phyloP scores from a whole-genome alignment of 768 basidiomycete species.

The Lentinula raphanica region DNA sequence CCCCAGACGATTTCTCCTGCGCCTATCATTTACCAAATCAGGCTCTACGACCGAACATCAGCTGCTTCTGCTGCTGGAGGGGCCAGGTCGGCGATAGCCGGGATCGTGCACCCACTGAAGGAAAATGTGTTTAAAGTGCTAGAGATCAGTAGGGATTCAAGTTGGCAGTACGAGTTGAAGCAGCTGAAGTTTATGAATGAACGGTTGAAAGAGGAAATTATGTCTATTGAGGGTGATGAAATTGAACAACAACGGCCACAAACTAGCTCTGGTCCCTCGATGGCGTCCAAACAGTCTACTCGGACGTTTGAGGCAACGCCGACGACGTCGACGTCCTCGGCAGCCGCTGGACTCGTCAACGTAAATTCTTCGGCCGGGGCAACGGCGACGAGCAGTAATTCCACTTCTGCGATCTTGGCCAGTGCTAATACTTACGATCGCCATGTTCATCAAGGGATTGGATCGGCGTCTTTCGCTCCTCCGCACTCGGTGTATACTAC shows the following conservation, averaged over 20 bases:
- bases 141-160: constrained; percentile 58
- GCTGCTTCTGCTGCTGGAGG: neutral
- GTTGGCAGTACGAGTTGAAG: constrained; percentile 93
- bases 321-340: neutral
- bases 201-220: constrained; percentile 55
- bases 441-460: neutral
- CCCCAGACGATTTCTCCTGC: constrained; percentile 25
- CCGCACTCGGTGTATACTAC: neutral
- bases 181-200: constrained; percentile 73
- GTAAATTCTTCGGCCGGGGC: neutral
- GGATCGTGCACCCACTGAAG: constrained; percentile 11
- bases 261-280: neutral
- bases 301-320: neutral
- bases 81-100: neutral
- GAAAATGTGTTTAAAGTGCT: constrained; percentile 68
- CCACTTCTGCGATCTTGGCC: neutral
- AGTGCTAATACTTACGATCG: neutral
- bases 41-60: constrained; percentile 11
- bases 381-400: neutral
- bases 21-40: constrained; percentile 34
- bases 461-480: neutral
- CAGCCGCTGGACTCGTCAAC: neutral
- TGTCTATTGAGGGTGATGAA: constrained; percentile 21
- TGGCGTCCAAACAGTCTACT: neutral
- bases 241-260: neutral